Base-by-base conservation (phyloP, 257 asterid genomes). In the Anisodus tanguticus region DNA sequence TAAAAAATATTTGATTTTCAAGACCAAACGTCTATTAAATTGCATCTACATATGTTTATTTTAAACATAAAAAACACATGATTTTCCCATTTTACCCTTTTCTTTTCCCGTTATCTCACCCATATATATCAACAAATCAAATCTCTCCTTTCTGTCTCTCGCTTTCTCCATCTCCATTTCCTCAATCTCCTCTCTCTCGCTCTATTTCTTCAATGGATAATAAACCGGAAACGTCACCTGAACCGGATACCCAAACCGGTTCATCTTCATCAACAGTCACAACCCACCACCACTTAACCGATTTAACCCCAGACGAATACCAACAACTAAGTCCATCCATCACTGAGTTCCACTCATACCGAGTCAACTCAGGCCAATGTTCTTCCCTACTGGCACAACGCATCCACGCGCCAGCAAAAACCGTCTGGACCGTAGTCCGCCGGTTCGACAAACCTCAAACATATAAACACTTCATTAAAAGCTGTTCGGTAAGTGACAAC, bases 401-500 rank as follows among this genome's bases (percentile, higher is more conserved):
- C 43, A 85, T 95, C 88, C 88, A 90, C 87, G 95, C 98, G 92
- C 95, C 97, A 26, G 87, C 90, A 59, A 17, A 81, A 3, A 45
- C 78, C 8, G 97, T 94, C 35, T 95, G 98, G 99, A 85, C 97
- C 79, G 68, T 90, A 85, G 89, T 91, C 79, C 94, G 97, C 69
- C 90, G 90, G 49, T 95, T 95, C 94, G 98, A 95, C 88, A 90
- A 82, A 84, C 98, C 97, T 1, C 97, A 93, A 82, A 90, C 87
- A 0, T 95, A 95, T 94, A 95, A 95, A 51, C 97, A 95, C 97
- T 95, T 95, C 94, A 95, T 94, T 88, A 95, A 91, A 88, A 93
- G 95, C 92, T 95, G 98, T 91, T 54, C 76, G 86, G 95, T 90
- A 1, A 58, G 89, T 26, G 91, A 90, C 6, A 90, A 84, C 11